Evolutionary conservation across 768 basidiomycete genomes (phyloP).

Genomic region (Pleurotus pulmonarius): DNA sequence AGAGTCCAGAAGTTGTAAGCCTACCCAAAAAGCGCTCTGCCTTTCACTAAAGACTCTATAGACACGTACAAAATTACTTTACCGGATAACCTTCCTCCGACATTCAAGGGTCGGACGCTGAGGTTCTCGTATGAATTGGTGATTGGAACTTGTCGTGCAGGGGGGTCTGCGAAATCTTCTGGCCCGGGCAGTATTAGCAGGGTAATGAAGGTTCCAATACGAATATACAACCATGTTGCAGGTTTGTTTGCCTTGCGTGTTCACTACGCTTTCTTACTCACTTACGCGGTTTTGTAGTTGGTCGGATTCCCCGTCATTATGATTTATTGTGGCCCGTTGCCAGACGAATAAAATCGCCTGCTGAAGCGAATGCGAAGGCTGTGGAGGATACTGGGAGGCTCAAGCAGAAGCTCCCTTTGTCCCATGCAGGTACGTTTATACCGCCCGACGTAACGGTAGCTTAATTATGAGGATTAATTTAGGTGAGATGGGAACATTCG

Average conservation of each 20-base stretch:
- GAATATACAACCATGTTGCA: constrained; percentile 84
- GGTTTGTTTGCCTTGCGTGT: constrained; percentile 53
- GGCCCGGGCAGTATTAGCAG: constrained; percentile 56
- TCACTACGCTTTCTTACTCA: not conserved
- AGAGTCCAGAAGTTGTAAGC: constrained; percentile 79
- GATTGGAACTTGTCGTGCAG: constrained; percentile 81
- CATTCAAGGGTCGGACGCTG: constrained; percentile 80
- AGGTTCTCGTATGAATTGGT: constrained; percentile 87
- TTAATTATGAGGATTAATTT: not conserved
- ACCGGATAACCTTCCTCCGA: constrained; percentile 83
- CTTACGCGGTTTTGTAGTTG: constrained; percentile 32
- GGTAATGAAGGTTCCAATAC: constrained; percentile 88
- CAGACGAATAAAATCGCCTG: constrained; percentile 29
- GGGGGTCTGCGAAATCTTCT: constrained; percentile 21
- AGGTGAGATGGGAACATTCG: constrained; percentile 25
- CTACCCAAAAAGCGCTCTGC: not conserved
- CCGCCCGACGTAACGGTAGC: not conserved
- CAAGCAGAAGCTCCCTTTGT: constrained; percentile 14
- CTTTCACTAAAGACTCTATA: constrained; percentile 25
- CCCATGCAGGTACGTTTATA: constrained; percentile 19
- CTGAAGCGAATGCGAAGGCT: constrained; percentile 34
- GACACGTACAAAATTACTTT: constrained; percentile 78
- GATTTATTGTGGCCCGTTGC: constrained; percentile 81
- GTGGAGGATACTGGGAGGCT: constrained; percentile 25
- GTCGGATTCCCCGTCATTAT: constrained; percentile 59